Evolutionary conservation across 306 rosid species (phyloP).

Genomic region (Castanea crenata): DNA sequence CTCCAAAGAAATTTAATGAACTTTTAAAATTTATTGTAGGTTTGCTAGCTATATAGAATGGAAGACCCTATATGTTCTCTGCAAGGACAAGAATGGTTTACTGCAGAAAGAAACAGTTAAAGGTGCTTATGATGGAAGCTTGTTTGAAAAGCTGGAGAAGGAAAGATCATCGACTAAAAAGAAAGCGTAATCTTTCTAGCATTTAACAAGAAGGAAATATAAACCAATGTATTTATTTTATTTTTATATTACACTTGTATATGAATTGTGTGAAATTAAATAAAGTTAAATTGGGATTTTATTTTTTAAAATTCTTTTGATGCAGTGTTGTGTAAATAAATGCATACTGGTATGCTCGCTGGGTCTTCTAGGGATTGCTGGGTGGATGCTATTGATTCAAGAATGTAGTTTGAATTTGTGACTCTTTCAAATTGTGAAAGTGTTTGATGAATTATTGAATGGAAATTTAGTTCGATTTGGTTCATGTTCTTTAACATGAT

Average conservation of each 20-base stretch:
- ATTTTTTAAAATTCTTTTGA: neutral
- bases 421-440: neutral
- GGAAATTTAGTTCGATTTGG: neutral
- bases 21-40: conserved; percentile 29
- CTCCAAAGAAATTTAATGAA: neutral
- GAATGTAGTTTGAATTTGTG: neutral
- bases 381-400: neutral
- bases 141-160: conserved; percentile 60
- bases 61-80: conserved; percentile 55
- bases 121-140: conserved; percentile 76
- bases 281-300: neutral
- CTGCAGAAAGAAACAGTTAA: conserved; percentile 56
- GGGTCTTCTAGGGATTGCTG: neutral
- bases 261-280: neutral
- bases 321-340: conserved; percentile 20
- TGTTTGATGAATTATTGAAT: neutral
- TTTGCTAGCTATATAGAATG: conserved; percentile 56
- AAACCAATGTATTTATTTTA: neutral
- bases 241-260: neutral
- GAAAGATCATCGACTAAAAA: conserved; percentile 35
- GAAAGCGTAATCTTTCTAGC: conserved; percentile 18
- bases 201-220: neutral
- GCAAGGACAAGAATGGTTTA: conserved; percentile 73
- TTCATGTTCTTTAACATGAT: neutral
- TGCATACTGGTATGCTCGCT: neutral